Evolutionary conservation across 768 basidiomycete genomes (phyloP), one percentile per base, ranked within the genome.

Genomic region (Mycena amicta): DNA sequence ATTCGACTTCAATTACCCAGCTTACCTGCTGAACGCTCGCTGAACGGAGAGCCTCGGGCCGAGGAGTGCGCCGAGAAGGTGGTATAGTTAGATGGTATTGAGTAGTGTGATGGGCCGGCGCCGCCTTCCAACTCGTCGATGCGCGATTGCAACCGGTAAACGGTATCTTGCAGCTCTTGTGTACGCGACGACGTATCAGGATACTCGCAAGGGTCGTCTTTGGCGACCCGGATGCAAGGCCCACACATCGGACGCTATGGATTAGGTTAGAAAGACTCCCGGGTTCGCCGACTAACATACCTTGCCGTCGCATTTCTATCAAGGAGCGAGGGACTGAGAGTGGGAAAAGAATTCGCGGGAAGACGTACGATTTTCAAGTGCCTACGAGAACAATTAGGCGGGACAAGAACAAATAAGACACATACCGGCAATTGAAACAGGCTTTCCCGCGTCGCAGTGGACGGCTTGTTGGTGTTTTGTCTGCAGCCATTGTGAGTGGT

Each of bases 121-220:
- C 46, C 57, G 69, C 72, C 13, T 27, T 59, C 37, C 11, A 76
- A 37, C 16, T 77, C 76, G 15, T 61, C 63, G 1, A 81, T 64
- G 23, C 79, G 72, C 12, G 71, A 66, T 59, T 72, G 71, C 13
- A 82, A 64, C 22, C 72, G 70, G 0, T 69, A 55, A 4, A 82
- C 60, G 1, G 77, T 68, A 13, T 75, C 70, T 59, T 80, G 77
- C 16, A 82, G 62, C 2, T 70, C 65, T 43, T 80, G 65, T 0
- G 73, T 80, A 4, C 69, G 70, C 0, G 80, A 72, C 16, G 64
- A 66, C 3, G 71, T 74, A 47, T 80, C 79, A 0, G 72, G 71
- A 59, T 80, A 82, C 66, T 81, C 79, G 57, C 80, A 82, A 37
- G 77, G 77, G 3, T 76, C 77, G 3, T 60, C 64, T 18, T 77